Conservation (phyloP, 768 basidiomycete species). For the Dioszegia crocea region DNA sequence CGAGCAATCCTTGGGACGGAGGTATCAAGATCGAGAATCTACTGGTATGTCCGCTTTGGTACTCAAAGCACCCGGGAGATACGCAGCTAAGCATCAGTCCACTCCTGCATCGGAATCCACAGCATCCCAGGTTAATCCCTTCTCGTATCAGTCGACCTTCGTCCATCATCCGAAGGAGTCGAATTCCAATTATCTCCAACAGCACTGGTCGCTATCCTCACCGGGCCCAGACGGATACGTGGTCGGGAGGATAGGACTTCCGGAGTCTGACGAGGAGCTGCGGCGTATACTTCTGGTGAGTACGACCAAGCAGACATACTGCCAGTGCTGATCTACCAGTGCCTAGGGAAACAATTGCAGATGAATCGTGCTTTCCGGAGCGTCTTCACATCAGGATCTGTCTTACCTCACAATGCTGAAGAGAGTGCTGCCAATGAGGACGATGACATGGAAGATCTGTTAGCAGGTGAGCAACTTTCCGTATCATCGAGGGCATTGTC, state of each 20-base stretch:
- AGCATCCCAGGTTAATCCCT: neutral
- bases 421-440: slow-evolving; percentile 5
- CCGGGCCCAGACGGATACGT: slow-evolving; percentile 31
- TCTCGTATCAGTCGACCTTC: slow-evolving; percentile 31
- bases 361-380: slow-evolving; percentile 24
- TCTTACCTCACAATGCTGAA: neutral
- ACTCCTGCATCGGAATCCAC: neutral
- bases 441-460: slow-evolving; percentile 12
- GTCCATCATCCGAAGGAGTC: slow-evolving; percentile 3
- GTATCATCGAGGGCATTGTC: neutral
- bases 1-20: slow-evolving; percentile 7
- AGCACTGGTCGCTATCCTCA: slow-evolving; percentile 31
- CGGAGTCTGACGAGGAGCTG: slow-evolving; percentile 8
- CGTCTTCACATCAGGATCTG: slow-evolving; percentile 10
- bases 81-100: slow-evolving; percentile 7
- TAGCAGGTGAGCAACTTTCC: slow-evolving; percentile 13
- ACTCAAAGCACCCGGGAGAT: neutral
- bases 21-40: slow-evolving; percentile 27
- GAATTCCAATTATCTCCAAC: slow-evolving; percentile 4
- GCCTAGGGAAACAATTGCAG: slow-evolving; percentile 16
- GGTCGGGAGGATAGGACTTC: slow-evolving; percentile 20
- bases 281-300: slow-evolving; percentile 13
- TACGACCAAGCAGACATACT: neutral
- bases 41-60: slow-evolving; percentile 20
- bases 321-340: slow-evolving; percentile 2